phyloP scores from a whole-genome alignment of 2,329 filamentous ascomycete genomes.

The Trichoderma arundinaceum region DNA sequence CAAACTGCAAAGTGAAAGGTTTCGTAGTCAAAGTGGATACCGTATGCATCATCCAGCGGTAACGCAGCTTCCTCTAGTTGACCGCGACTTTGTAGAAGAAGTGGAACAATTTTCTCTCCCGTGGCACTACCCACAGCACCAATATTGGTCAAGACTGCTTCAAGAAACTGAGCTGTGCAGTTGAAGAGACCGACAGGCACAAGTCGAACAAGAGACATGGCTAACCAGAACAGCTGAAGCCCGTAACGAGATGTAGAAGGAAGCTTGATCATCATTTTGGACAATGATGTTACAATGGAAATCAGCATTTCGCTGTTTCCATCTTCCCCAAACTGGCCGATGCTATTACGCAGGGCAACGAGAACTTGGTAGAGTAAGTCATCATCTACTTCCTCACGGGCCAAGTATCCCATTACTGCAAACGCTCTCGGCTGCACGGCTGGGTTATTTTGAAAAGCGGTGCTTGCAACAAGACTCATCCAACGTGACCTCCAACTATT shows the following conservation, averaged over 20 bases:
- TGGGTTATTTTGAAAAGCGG: constrained; percentile 74
- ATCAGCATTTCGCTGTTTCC: constrained; percentile 71
- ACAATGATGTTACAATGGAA: constrained; percentile 68
- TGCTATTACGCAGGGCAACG: constrained; percentile 68
- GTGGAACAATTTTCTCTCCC: constrained; percentile 62
- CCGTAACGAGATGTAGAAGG: constrained; percentile 70
- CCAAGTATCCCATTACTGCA: constrained; percentile 72
- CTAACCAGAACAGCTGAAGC: constrained; percentile 72
- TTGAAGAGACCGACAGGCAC: constrained; percentile 69
- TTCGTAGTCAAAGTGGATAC: constrained; percentile 66
- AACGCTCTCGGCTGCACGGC: constrained; percentile 73
- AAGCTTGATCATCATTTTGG: constrained; percentile 74
- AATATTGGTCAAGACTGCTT: constrained; percentile 69
- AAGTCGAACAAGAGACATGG: constrained; percentile 68
- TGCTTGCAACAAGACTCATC: constrained; percentile 76
- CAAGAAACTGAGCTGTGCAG: constrained; percentile 67
- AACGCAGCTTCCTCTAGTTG: constrained; percentile 67
- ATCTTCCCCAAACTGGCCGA: constrained; percentile 68
- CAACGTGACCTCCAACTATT: constrained; percentile 74
- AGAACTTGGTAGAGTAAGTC: constrained; percentile 74
- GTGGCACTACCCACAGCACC: constrained; percentile 64
- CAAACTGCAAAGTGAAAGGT: constrained; percentile 72
- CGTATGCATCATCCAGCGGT: constrained; percentile 68
- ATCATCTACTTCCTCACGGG: constrained; percentile 73
- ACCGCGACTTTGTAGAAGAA: constrained; percentile 64